Evolutionary conservation across 768 basidiomycete genomes (phyloP).

Genomic region (Phlebiopsis flavidoalba): DNA sequence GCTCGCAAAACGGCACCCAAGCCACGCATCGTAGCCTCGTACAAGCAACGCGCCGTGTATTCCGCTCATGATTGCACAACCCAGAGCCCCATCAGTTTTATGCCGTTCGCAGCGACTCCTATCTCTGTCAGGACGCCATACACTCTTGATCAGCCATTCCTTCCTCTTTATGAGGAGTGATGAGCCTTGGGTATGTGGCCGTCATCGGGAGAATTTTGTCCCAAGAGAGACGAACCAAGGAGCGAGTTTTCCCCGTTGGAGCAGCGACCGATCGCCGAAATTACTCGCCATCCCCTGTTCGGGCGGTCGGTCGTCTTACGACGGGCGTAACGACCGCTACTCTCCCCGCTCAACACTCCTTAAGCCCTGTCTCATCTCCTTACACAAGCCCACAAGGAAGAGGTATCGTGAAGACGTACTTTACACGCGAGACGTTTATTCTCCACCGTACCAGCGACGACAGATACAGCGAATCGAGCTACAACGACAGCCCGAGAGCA

Average conservation of each 20-base stretch:
- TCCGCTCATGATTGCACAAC: no score
- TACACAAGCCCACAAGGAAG: conserved; percentile 3
- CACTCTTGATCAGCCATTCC: no score
- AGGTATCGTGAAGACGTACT: conserved; percentile 1
- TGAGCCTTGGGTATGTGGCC: no score
- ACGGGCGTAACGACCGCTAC: neutral
- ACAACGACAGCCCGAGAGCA: neutral
- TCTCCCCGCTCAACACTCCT: neutral
- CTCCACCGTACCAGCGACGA: neutral
- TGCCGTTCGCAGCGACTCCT: no score
- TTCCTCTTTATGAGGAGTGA: no score
- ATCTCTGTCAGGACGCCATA: no score
- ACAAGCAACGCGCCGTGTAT: no score
- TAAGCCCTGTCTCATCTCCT: neutral
- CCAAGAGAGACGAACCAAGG: neutral
- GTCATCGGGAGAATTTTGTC: neutral
- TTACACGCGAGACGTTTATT: neutral
- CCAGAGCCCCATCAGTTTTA: no score
- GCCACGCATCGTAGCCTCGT: no score
- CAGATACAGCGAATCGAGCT: neutral
- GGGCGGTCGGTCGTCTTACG: neutral
- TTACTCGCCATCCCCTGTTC: neutral
- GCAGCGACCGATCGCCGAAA: neutral
- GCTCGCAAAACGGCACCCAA: no score
- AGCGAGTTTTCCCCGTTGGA: neutral